Conservation (phyloP, 805 yeast genomes). For the Cyberlindnera euphorbiae region DNA sequence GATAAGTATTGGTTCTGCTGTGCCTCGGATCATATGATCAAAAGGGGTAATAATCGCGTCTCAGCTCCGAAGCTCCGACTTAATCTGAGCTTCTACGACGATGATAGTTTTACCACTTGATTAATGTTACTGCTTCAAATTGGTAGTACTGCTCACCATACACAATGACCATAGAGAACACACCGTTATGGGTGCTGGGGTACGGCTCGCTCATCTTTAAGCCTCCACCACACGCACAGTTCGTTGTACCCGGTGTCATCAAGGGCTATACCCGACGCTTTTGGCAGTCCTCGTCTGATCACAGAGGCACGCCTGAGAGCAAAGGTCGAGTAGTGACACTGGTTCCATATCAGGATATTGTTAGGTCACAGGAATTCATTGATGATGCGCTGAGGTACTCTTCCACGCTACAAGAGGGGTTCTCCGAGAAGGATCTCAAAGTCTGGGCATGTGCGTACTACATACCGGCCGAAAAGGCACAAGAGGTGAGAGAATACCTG, state of each 20-base stretch:
- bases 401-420: conserved; percentile 12
- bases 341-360: conserved; percentile 53
- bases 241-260: conserved; percentile 66
- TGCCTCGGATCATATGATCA: too few species aligned
- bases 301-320: conserved; percentile 79
- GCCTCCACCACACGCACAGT: conserved; percentile 73
- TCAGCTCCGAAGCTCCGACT: too few species aligned
- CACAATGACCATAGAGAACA: conserved; percentile 14
- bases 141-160: too few species aligned
- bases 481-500: conserved; percentile 59
- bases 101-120: background rate
- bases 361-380: conserved; percentile 35
- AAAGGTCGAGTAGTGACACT: conserved; percentile 91
- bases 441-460: conserved; percentile 85
- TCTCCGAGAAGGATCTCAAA: conserved; percentile 39
- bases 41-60: too few species aligned
- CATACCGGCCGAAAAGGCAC: conserved; percentile 59
- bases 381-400: conserved; percentile 35
- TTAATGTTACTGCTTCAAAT: background rate
- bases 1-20: too few species aligned
- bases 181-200: conserved; percentile 77
- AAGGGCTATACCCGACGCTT: conserved; percentile 76
- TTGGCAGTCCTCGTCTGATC: conserved; percentile 90
- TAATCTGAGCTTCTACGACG: too few species aligned
- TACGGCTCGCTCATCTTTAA: conserved; percentile 87